Evolutionary conservation across 225 moss, liverwort and hornwort species (phyloP), one percentile per base, ranked within the genome.

Genomic region (Polytrichum commune): DNA sequence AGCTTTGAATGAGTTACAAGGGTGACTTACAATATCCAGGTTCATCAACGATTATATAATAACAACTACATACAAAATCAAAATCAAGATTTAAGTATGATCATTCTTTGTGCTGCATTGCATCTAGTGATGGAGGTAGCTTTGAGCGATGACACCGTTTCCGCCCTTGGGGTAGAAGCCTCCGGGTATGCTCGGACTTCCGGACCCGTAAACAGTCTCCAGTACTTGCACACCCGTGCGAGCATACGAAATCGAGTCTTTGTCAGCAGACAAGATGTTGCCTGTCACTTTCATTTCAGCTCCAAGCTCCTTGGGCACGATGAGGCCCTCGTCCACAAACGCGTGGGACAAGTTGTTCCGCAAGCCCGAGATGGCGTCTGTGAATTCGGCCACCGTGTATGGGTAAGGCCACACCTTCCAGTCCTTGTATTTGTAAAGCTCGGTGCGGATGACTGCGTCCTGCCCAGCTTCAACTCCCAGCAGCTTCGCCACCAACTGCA

Each of bases 391-490:
- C 1, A 93, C 85, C 0, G 95, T 95, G 72, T 88, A 86, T 0
- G 0, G 0, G 60, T 93, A 95, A 0, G 95, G 95, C 0, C 19
- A 0, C 54, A 95, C 95, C 0, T 33, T 66, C 61, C 0, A 1
- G 22, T 85, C 66, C 67, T 83, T 91, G 53, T 73, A 64, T 1
- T 77, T 30, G 7, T 95, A 93, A 60, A 91, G 0, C 81, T 89
- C 89, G 0, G 88, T 84, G 1, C 93, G 80, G 2, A 91, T 84
- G 0, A 93, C 73, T 0, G 91, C 93, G 6, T 95, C 93, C 72
- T 93, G 93, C 1, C 91, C 95, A 0, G 95, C 29, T 63, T 95
- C 93, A 5, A 95, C 81, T 25, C 73, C 95, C 67, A 91, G 5
- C 19, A 93, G 71, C 5, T 75, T 1, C 0, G 93, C 84, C 22